phyloP scores from a whole-genome alignment of 2,329 filamentous ascomycete genomes.

The Trichothecium sympodiale region DNA sequence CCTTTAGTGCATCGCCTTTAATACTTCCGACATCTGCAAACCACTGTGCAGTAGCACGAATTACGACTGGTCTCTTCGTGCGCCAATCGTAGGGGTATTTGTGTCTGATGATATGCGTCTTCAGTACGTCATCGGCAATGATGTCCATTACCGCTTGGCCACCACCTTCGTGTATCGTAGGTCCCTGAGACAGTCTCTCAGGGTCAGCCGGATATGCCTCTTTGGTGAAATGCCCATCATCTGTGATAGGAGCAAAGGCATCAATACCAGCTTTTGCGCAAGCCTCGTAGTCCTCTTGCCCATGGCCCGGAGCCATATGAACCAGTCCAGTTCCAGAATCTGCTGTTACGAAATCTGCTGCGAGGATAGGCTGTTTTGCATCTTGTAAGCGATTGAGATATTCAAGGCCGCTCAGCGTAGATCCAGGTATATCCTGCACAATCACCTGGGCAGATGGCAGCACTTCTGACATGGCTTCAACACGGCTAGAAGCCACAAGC shows the following conservation, averaged over 20 bases:
- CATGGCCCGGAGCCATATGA: slow-evolving; percentile 87
- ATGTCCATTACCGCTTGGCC: slow-evolving; percentile 59
- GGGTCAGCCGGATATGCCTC: slow-evolving; percentile 67
- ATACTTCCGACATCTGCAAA: slow-evolving; percentile 86
- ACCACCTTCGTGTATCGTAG: slow-evolving; percentile 61
- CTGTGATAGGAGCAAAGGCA: slow-evolving; percentile 73
- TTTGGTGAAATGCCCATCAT: slow-evolving; percentile 68
- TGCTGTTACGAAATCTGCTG: slow-evolving; percentile 80
- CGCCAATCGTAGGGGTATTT: slow-evolving; percentile 99
- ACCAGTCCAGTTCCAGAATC: slow-evolving; percentile 93
- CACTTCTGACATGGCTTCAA: slow-evolving; percentile 44
- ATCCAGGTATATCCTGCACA: slow-evolving; percentile 48
- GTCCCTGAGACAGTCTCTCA: slow-evolving; percentile 50
- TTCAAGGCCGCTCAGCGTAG: slow-evolving; percentile 49
- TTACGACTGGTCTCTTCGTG: slow-evolving; percentile 83
- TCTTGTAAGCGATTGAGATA: slow-evolving; percentile 65
- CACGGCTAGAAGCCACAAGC: slow-evolving; percentile 59
- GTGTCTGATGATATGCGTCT: slow-evolving; percentile 63
- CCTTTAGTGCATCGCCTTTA: slow-evolving; percentile 59
- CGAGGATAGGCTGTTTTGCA: slow-evolving; percentile 56
- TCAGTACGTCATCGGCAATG: slow-evolving; percentile 54
- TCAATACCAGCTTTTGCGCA: slow-evolving; percentile 61
- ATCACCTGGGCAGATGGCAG: slow-evolving; percentile 44
- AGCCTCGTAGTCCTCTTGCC: slow-evolving; percentile 88
- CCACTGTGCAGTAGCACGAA: slow-evolving; percentile 92